Base-by-base conservation (phyloP, 768 basidiomycete genomes). In the Phanerochaete sordida region DNA sequence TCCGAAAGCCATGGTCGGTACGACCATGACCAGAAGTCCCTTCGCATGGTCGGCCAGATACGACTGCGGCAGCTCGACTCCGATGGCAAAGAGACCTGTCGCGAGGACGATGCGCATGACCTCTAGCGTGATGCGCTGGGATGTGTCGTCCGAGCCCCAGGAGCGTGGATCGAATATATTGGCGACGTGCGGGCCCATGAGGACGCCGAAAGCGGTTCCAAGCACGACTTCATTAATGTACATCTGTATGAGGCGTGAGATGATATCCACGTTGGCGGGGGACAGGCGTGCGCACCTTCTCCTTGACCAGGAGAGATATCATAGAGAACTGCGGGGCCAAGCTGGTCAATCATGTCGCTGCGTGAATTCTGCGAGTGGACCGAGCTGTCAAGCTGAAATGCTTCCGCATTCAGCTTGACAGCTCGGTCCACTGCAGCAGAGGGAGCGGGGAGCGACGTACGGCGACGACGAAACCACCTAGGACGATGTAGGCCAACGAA, bases 221-320 rank as follows among this genome's bases (percentile, higher is more conserved):
- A 97, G 85, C 30, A 95, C 87, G 35, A 96, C 95, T 78, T 99
- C 96, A 65, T 94, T 97, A 64, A 97, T 84, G 68, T 89, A 97
- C 5, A 96, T 68, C 84, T 92, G 53, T 16, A 26, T 19, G 39
- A 21, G 6, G 9, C 51, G 45, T 53, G 15, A 23, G 16, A 24
- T 33, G 47, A 0, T 55, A 28, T 51, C 19, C 28, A 50, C 43
- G 46, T 19, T 15, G 56, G 8, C 44, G 11, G 27, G 30, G 47
- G 24, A 0, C 19, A 48, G 13, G n/a, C 24, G 57, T 33, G 19
- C 67, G 11, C 48, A 89, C 91, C 76, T 77, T 87, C 73, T 97
- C 92, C 73, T 91, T 91, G 47, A 94, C 83, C 15, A 94, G 74
- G 21, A 94, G 78, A 3, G 93, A 93, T 35, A 91, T 76, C 80